Conservation (phyloP, 164 flowering plant genomes). For the Vitis rupestris region DNA sequence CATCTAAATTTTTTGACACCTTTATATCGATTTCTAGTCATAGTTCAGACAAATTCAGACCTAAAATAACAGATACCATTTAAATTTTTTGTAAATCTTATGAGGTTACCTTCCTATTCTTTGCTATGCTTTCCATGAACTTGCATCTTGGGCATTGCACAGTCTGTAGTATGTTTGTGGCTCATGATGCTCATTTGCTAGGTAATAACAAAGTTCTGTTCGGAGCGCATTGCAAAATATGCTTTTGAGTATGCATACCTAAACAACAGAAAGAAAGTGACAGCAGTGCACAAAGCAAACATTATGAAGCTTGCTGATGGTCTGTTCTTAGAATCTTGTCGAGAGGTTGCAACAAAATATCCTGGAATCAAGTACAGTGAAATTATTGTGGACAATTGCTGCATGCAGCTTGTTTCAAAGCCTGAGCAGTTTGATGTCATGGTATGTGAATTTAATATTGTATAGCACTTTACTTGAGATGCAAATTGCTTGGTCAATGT, state of each 20-base stretch:
- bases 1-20: too few species aligned
- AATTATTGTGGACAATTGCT: conserved; percentile 92
- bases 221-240: conserved; percentile 87
- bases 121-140: background rate
- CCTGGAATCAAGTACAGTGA: conserved; percentile 86
- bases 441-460: conserved; percentile 38
- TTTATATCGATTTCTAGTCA: too few species aligned
- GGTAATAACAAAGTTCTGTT: conserved; percentile 98
- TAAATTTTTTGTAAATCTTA: too few species aligned
- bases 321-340: conserved; percentile 85
- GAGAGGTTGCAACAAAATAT: conserved; percentile 82
- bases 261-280: conserved; percentile 88
- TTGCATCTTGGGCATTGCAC: too few species aligned
- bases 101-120: background rate
- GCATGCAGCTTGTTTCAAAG: conserved; percentile 96
- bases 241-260: conserved; percentile 91
- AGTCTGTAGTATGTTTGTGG: background rate
- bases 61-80: too few species aligned
- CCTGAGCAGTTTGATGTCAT: conserved; percentile 98
- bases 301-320: conserved; percentile 99
- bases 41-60: too few species aligned
- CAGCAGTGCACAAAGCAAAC: conserved; percentile 98
- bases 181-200: conserved; percentile 33
- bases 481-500: too few species aligned
- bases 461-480: too few species aligned